phyloP scores from a whole-genome alignment of 441 rosid genomes.

The Syzygium syzygioides region DNA sequence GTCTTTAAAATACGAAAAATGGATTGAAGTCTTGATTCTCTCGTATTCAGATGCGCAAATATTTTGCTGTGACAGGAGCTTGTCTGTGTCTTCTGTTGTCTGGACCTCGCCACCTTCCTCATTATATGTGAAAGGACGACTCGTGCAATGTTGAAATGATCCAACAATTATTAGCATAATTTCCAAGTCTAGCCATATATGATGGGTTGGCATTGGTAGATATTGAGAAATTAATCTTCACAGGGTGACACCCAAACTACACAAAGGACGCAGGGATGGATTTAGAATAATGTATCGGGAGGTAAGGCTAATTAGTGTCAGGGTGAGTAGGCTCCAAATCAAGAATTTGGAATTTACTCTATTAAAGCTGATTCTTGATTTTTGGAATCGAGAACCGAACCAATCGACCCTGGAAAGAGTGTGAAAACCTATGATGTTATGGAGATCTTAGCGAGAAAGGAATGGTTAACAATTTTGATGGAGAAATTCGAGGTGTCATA shows the following conservation, averaged over 20 bases:
- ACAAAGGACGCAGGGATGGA: neutral
- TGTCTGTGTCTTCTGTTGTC: neutral
- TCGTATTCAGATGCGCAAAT: neutral
- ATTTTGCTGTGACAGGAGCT: neutral
- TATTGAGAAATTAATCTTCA: neutral
- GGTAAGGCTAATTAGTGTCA: neutral
- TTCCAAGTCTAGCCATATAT: neutral
- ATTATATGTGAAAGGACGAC: neutral
- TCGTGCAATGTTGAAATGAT: neutral
- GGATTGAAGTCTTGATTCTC: neutral
- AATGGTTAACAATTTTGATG: neutral
- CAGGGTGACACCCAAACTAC: neutral
- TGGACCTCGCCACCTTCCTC: neutral
- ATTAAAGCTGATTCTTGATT: neutral
- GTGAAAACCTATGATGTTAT: neutral
- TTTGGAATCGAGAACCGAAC: neutral
- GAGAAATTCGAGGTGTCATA: neutral
- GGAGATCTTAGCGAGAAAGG: neutral
- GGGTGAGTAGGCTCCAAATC: neutral
- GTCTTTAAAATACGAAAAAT: neutral
- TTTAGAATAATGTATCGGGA: neutral
- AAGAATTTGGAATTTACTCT: neutral
- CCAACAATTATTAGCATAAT: neutral
- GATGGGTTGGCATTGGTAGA: neutral
- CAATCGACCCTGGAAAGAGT: neutral